Evolutionary conservation across 768 basidiomycete genomes (phyloP), one percentile per base, ranked within the genome.

Genomic region (Terana coerulea): DNA sequence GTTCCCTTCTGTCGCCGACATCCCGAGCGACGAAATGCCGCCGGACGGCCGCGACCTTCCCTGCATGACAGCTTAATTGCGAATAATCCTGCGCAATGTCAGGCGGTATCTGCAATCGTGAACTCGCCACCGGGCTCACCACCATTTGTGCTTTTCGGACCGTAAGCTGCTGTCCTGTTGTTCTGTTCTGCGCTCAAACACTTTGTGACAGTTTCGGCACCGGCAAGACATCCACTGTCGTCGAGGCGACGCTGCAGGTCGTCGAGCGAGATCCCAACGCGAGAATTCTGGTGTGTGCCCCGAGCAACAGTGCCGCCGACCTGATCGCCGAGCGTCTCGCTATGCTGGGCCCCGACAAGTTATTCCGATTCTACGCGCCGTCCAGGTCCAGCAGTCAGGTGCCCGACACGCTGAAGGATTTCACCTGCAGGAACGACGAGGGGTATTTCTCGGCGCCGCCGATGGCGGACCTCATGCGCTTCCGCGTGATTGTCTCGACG

Each of bases 191-290:
- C 22, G 11, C n/a, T 17, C 25, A 25, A 17, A 25, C 2, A 24
- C 2, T 31, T 19, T 29, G 5, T 8, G 34, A 9, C 44, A 75
- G 73, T 1, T 73, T 73, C 0, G 73, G 73, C 0, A 86, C 84
- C 0, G 84, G 84, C 0, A 87, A 87, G 63, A 86, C 84, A 0
- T 73, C 84, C 21, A 85, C 83, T 0, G 69, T 81, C 1, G 77
- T 84, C 2, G 84, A 87, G 60, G 76, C 78, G 1, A 84, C 86
- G 31, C 69, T 64, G 3, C 84, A 87, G 57, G 60, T 86, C 3
- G 66, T 84, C 3, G 59, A 57, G 9, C 53, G 52, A 6, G 58
- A 80, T 53, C 71, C 73, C 0, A 37, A 69, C 5, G 70, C 73
- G 1, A 72, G 69, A 29, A 75, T 87, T 48, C 72, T 87, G 1